These are phyloP conservation scores for Xerocomus potaroensis DNA, from an alignment of 768 basidiomycete genomes.

Conservation along the genomic window DNA sequence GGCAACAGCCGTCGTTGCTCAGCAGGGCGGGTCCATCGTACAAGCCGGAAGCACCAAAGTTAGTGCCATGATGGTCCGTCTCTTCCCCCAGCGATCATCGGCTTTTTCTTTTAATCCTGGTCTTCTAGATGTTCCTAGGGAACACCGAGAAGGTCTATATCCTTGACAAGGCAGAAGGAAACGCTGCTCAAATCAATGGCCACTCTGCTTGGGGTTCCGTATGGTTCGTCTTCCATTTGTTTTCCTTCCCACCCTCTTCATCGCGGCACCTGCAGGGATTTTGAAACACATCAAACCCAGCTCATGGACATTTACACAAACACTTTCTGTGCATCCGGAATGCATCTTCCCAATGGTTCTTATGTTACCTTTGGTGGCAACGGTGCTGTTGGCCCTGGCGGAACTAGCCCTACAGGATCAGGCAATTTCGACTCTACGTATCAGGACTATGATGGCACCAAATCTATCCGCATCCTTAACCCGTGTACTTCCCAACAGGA, in stretches of 20 bases:
- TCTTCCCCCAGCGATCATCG: background rate
- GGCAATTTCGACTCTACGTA: slow-evolving; percentile 63
- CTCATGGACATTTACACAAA: slow-evolving; percentile 51
- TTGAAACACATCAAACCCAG: slow-evolving; percentile 17
- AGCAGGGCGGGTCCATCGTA: slow-evolving; percentile 21
- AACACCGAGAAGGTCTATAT: slow-evolving; percentile 81
- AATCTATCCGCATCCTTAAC: slow-evolving; percentile 75
- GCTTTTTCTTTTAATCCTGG: background rate
- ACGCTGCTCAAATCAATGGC: slow-evolving; percentile 57
- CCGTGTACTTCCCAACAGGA: slow-evolving; percentile 57
- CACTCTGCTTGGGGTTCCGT: slow-evolving; percentile 75
- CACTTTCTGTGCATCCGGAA: slow-evolving; percentile 77
- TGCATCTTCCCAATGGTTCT: slow-evolving; percentile 78
- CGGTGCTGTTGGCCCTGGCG: slow-evolving; percentile 64
- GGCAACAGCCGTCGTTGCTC: slow-evolving; percentile 29
- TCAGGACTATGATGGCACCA: slow-evolving; percentile 76
- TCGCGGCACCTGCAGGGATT: slow-evolving; percentile 17
- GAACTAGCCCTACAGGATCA: slow-evolving; percentile 47
- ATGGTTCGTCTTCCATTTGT: slow-evolving; percentile 38
- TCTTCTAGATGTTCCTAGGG: slow-evolving; percentile 69
- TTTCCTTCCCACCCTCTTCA: background rate
- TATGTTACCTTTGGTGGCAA: slow-evolving; percentile 77
- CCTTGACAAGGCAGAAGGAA: slow-evolving; percentile 86
- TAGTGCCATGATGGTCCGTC: slow-evolving; percentile 52
- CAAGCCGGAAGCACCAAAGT: slow-evolving; percentile 37